Conservation (phyloP, 202 grass and related monocot genomes). For the Setaria viridis region DNA sequence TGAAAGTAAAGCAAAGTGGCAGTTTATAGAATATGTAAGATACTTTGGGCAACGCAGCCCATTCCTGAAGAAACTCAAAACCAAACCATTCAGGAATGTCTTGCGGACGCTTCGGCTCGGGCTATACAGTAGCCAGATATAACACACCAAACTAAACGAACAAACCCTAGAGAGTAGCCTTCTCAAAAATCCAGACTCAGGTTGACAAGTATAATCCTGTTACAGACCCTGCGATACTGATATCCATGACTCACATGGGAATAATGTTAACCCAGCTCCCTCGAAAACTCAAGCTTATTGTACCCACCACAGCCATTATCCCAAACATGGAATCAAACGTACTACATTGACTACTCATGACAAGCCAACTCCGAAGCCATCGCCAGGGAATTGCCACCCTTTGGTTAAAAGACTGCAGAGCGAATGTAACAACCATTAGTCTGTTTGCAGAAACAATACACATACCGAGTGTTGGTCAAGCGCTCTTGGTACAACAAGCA, state of each 20-base stretch:
- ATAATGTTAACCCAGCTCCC: conserved; percentile 31
- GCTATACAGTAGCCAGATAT: conserved; percentile 59
- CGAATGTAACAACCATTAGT: not conserved
- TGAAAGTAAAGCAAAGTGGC: not conserved
- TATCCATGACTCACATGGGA: conserved; percentile 34
- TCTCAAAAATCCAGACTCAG: conserved; percentile 49
- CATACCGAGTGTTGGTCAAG: not conserved
- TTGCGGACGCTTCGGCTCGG: conserved; percentile 40
- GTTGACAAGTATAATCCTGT: conserved; percentile 40
- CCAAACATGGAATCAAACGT: conserved; percentile 30
- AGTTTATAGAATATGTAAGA: not conserved
- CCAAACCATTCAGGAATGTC: conserved; percentile 53
- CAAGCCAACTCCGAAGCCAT: conserved; percentile 34
- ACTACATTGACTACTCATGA: not conserved
- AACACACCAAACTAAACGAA: conserved; percentile 45
- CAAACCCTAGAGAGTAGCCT: conserved; percentile 52
- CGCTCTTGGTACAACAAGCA: not conserved
- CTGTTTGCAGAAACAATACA: not conserved
- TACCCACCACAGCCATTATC: conserved; percentile 40
- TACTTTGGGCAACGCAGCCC: not conserved
- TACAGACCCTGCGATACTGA: conserved; percentile 45
- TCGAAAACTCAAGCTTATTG: conserved; percentile 47
- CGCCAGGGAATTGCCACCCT: not conserved
- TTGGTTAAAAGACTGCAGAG: conserved; percentile 37
- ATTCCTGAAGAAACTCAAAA: conserved; percentile 49